Base-by-base conservation (phyloP, 208 protist species). In the Herpetomonas muscarum region DNA sequence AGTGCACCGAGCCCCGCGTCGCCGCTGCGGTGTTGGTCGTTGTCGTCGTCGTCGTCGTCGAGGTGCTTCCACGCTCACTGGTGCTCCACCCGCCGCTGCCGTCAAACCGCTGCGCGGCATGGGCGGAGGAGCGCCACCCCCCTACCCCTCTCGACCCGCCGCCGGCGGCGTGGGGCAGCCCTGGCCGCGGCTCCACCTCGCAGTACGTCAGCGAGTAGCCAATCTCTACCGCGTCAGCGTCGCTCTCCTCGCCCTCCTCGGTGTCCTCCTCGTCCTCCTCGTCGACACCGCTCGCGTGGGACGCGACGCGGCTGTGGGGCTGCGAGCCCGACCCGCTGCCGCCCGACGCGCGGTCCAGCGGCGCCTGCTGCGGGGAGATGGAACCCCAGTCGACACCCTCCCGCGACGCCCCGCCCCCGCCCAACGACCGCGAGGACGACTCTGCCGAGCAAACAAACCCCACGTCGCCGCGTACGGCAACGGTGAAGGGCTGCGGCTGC, bases 181-280 rank as follows among this genome's bases (percentile, higher is more conserved):
- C n/a, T n/a, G n/a, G n/a, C 1, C 3, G 30, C 34, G 65, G 55
- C n/a, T 51, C 56, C 32, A 90, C 65, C 19, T 90, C 84, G 49
- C 83, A 90, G 45, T 85, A 80, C 6, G 79, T 85, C 12, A 94
- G 39, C 13, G 74, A 72, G 72, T 82, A 94, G 34, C 87, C 84
- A 45, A 94, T 63, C 48, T 83, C 77, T 32, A 80, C 74, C n/a
- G 30, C 64, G 39, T 57, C 58, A 4, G 72, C 69, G 7, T 74
- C 64, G 29, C 77, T 64, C 19, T 48, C 37, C 1, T n/a, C 46
- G 24, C 69, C 58, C 36, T 1, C 29, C 30, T 46, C 61, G 25
- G n/a, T n/a, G 7, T 74, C 64, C 25, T 79, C 67, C 19, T 48
- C 37, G 0, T n/a, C 46, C 19, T 73, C 58, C 36, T 1, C 29